Percentiles rank a stretch among this genome's conserved stretches.
These are phyloP conservation scores for Diaporthe ampelina DNA, from an alignment of 2,329 filamentous ascomycete genomes.

Conservation along the genomic window DNA sequence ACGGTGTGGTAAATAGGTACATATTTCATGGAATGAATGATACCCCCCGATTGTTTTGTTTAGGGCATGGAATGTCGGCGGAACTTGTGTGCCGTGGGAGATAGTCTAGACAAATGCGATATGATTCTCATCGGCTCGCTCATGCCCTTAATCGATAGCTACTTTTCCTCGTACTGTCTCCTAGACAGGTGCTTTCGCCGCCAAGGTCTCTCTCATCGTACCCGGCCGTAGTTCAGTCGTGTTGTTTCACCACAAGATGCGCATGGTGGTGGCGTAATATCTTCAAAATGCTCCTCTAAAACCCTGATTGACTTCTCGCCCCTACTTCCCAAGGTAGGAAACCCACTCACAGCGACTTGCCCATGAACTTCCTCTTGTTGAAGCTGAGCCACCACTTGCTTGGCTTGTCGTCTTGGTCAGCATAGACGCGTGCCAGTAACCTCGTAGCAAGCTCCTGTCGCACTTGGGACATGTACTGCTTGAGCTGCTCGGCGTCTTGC, in stretches of 20 bases:
- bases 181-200: neutral
- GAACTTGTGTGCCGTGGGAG: neutral
- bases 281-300: conserved; percentile 6
- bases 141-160: neutral
- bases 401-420: conserved; percentile 78
- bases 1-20: conserved; percentile 14
- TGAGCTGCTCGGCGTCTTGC: conserved; percentile 89
- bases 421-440: conserved; percentile 88
- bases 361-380: conserved; percentile 99
- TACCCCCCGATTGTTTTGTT: conserved; percentile 35
- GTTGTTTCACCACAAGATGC: neutral
- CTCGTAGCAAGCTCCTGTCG: conserved; percentile 90
- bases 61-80: neutral
- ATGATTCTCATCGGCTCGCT: conserved; percentile 6
- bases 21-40: conserved; percentile 36
- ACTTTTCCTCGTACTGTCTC: neutral
- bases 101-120: conserved; percentile 20
- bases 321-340: neutral
- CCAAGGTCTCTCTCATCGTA: neutral
- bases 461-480: conserved; percentile 92
- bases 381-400: conserved; percentile 99
- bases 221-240: neutral
- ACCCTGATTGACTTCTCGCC: neutral
- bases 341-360: conserved; percentile 83
- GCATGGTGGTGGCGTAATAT: neutral